Evolutionary conservation across 2,329 filamentous ascomycete species (phyloP), one percentile per base, ranked within the genome.

Genomic region (Diaporthe sp.): DNA sequence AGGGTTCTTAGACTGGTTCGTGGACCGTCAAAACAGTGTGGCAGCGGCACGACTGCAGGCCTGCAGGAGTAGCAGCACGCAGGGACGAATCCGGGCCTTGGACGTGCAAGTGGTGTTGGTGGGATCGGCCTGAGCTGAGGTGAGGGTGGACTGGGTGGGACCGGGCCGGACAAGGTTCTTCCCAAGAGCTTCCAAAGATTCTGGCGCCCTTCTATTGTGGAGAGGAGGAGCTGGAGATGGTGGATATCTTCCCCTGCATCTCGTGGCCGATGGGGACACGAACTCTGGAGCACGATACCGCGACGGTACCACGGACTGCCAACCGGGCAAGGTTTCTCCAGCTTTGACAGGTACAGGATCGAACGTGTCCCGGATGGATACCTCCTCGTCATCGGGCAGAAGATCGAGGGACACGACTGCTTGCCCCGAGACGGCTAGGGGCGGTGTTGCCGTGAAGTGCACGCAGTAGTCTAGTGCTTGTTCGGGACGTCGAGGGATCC

Each of bases 121-220:
- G 53, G 53, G 62, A 53, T 37, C 46, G 15, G 2, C 31, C 55
- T 13, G 65, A 25, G 46, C 22, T 53, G 44, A 68, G 62, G 46
- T 49, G 44, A 51, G 44, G 31, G 46, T 68, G 46, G 34, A n/a
- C 31, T 37, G 15, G 46, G 46, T n/a, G 37, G 46, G 55, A 46
- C 74, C 42, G 34, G 46, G 53, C 67, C 65, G 62, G 46, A 53
- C 75, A 71, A 73, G 75, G 73, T 75, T 76, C 42, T 60, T 71
- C 70, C 68, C 70, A 31, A 44, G 25, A 74, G 75, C 75, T 76
- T 76, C 75, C 39, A 76, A 67, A 58, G 71, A 25, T 76, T 74
- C 67, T 76, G 72, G 72, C 72, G 67, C 15, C 67, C 28, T 62
- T 67, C 73, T 62, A 70, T 34, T 65, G 57, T 76, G 74, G 74